Evolutionary conservation across 345 rosid species (phyloP).

Genomic region (Acer yangbiense): DNA sequence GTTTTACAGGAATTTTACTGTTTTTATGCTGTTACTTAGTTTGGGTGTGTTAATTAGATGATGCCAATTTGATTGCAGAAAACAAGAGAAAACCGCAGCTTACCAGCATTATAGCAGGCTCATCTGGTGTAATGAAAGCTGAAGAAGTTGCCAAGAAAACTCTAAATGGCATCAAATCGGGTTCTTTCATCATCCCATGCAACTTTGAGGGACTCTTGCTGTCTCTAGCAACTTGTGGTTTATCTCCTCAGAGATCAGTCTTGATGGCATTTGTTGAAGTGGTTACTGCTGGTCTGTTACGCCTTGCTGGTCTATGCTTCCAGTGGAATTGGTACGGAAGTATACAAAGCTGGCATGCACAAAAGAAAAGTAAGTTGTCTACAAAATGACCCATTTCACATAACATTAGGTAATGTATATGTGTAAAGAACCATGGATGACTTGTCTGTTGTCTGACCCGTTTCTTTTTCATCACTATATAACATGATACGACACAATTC

Average conservation of each 20-base stretch:
- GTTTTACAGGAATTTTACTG: neutral
- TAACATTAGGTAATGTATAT: no score
- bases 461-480: neutral
- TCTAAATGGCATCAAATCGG: slow-evolving; percentile 68
- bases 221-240: slow-evolving; percentile 67
- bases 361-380: slow-evolving; percentile 31
- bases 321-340: slow-evolving; percentile 80
- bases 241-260: slow-evolving; percentile 77
- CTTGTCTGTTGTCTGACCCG: no score
- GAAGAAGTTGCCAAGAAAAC: slow-evolving; percentile 78
- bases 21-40: neutral
- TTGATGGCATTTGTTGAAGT: slow-evolving; percentile 82
- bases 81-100: slow-evolving; percentile 61
- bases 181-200: slow-evolving; percentile 68
- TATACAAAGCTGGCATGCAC: slow-evolving; percentile 52
- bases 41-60: neutral
- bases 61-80: slow-evolving; percentile 49
- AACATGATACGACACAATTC: neutral
- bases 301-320: slow-evolving; percentile 53
- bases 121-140: slow-evolving; percentile 73
- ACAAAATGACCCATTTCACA: neutral
- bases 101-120: slow-evolving; percentile 55
- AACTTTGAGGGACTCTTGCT: slow-evolving; percentile 69
- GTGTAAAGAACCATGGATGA: no score
- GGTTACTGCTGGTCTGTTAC: slow-evolving; percentile 45